A percentile compares a stretch with the other conserved stretches of the same genome.
Evolutionary conservation across 1,284 basidiomycete genomes (phyloP).

Genomic region (Pseudozyma sp.): DNA sequence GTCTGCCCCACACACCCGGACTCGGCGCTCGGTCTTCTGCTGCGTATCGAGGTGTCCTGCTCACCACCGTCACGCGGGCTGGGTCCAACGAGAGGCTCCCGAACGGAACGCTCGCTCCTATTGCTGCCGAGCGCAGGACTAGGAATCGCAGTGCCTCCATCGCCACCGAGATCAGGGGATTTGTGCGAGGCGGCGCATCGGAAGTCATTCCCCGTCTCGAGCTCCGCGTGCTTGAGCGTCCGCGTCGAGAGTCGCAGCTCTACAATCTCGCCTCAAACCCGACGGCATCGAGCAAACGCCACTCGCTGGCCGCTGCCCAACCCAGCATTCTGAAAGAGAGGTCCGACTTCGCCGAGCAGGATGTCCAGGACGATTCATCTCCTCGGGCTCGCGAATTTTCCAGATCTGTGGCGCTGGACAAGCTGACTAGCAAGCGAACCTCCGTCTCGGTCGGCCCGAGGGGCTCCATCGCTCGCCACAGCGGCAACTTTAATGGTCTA

Average conservation of each 20-base stretch:
- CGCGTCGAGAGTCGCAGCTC: conserved; percentile 11
- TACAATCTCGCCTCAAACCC: conserved; percentile 4
- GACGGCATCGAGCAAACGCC: not conserved
- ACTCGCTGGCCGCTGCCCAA: conserved; percentile 18
- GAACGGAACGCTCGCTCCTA: not conserved
- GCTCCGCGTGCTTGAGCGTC: conserved; percentile 26
- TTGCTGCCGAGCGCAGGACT: not conserved
- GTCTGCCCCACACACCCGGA: conserved; percentile 14
- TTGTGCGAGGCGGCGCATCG: conserved; percentile 27
- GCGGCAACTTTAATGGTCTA: not conserved
- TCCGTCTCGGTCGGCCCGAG: not conserved
- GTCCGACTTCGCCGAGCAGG: not conserved
- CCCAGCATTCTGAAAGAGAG: conserved; percentile 3
- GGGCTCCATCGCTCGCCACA: not conserved
- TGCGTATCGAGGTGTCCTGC: conserved; percentile 28
- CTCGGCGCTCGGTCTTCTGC: conserved; percentile 3
- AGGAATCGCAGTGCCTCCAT: conserved; percentile 23
- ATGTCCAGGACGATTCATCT: conserved; percentile 9
- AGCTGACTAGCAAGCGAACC: conserved; percentile 13
- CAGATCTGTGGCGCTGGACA: conserved; percentile 10
- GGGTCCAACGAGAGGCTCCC: conserved; percentile 4
- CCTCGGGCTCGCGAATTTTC: conserved; percentile 14
- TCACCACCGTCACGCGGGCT: conserved; percentile 29
- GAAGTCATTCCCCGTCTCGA: conserved; percentile 33
- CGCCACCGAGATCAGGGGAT: conserved; percentile 21